Evolutionary conservation across 2,329 filamentous ascomycete genomes (phyloP).

Genomic region (Phialophora tarda): DNA sequence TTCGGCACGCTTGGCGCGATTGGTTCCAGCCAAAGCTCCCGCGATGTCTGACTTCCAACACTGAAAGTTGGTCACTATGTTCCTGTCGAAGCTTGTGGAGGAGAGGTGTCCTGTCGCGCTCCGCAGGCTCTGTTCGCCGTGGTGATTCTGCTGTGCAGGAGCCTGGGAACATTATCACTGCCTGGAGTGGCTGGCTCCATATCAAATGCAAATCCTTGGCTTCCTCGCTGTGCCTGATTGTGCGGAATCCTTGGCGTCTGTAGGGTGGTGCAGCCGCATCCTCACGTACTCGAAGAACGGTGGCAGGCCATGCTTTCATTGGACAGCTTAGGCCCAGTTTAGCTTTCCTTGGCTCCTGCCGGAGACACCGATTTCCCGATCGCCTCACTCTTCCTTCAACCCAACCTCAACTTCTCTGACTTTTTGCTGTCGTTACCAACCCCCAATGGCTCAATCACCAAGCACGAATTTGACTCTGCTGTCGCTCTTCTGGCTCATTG

Average conservation of each 20-base stretch:
- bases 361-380: not conserved
- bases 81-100: not conserved
- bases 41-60: not conserved
- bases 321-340: not conserved
- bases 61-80: not conserved
- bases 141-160: too few species aligned
- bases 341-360: not conserved
- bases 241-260: not conserved
- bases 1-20: conserved; percentile 1
- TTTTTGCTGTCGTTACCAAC: not conserved
- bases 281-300: not conserved
- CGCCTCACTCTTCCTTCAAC: not conserved
- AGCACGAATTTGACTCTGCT: not conserved
- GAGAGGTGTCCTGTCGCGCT: not conserved
- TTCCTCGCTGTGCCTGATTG: too few species aligned
- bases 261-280: not conserved
- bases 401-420: not conserved
- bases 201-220: too few species aligned
- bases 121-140: too few species aligned
- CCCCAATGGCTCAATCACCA: not conserved
- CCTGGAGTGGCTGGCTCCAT: too few species aligned
- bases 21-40: not conserved
- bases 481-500: not conserved
- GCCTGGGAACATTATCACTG: too few species aligned
- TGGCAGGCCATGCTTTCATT: not conserved